phyloP scores from a whole-genome alignment of 2,329 filamentous ascomycete genomes.

The Ophiostoma sp. region DNA sequence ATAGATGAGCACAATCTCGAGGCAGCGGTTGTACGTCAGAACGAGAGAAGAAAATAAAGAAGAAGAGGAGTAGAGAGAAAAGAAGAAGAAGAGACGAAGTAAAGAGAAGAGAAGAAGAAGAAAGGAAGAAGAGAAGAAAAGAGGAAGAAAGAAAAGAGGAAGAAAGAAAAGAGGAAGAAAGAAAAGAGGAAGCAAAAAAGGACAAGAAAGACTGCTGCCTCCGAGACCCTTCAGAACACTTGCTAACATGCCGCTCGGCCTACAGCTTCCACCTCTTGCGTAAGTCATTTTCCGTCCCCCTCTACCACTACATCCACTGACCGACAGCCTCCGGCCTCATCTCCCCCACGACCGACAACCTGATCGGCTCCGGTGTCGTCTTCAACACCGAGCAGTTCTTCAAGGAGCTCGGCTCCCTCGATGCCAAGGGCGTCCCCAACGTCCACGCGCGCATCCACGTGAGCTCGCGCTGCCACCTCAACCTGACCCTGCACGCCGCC shows the following conservation, averaged over 20 bases:
- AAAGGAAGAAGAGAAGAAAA: not conserved
- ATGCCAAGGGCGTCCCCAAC: constrained; percentile 36
- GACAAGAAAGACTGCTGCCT: constrained; percentile 10
- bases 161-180: not conserved
- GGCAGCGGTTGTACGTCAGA: constrained; percentile 13
- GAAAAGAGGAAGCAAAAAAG: not conserved
- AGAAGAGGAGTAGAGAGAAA: not conserved
- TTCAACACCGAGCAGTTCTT: constrained; percentile 53
- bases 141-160: not conserved
- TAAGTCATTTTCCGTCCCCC: constrained; percentile 11
- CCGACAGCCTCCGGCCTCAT: constrained; percentile 57
- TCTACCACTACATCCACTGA: constrained; percentile 45
- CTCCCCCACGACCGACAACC: constrained; percentile 63
- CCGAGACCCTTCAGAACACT: not conserved
- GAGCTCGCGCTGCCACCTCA: constrained; percentile 57
- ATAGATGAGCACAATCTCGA: constrained; percentile 3
- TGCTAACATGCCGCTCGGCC: constrained; percentile 1
- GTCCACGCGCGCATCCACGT: constrained; percentile 52
- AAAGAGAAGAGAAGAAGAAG: not conserved
- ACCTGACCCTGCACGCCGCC: constrained; percentile 59
- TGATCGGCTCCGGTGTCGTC: constrained; percentile 65
- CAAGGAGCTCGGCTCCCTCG: constrained; percentile 38
- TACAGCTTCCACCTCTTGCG: constrained; percentile 34
- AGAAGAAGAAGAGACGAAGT: not conserved
- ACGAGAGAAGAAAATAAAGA: not conserved